Percentiles rank a stretch among this genome's conserved stretches.
phyloP scores from a whole-genome alignment of 179 eudicot genomes.

The Beta lomatogona region DNA sequence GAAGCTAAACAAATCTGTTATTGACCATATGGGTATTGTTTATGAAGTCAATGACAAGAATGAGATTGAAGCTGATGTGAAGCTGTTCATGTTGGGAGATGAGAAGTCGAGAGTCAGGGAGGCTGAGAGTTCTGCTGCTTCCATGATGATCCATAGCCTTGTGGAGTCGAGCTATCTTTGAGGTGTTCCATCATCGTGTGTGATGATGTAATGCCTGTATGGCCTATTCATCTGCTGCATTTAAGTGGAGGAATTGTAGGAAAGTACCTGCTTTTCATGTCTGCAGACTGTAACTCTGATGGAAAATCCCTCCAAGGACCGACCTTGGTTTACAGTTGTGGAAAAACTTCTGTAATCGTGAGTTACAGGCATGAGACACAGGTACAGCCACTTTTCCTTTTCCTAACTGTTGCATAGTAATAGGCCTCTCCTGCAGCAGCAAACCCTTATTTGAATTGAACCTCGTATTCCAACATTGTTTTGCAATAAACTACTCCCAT shows the following conservation, averaged over 20 bases:
- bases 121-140: conserved; percentile 88
- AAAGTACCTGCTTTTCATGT: conserved; percentile 25
- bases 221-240: conserved; percentile 33
- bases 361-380: conserved; percentile 23
- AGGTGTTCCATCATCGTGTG: neutral
- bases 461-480: no score
- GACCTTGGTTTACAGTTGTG: no score
- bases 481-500: no score
- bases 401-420: conserved; percentile 27
- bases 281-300: neutral
- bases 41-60: conserved; percentile 33
- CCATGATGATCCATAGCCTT: conserved; percentile 59
- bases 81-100: conserved; percentile 45
- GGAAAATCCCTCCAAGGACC: neutral
- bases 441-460: neutral
- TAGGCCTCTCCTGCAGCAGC: conserved; percentile 21
- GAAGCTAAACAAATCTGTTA: conserved; percentile 29
- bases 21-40: conserved; percentile 16
- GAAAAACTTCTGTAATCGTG: neutral
- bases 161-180: conserved; percentile 26
- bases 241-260: conserved; percentile 41
- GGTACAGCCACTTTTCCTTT: conserved; percentile 35
- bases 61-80: conserved; percentile 52
- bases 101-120: conserved; percentile 55
- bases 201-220: neutral